Evolutionary conservation across 208 protist species (phyloP).

Genomic region (Crithidia thermophila): DNA sequence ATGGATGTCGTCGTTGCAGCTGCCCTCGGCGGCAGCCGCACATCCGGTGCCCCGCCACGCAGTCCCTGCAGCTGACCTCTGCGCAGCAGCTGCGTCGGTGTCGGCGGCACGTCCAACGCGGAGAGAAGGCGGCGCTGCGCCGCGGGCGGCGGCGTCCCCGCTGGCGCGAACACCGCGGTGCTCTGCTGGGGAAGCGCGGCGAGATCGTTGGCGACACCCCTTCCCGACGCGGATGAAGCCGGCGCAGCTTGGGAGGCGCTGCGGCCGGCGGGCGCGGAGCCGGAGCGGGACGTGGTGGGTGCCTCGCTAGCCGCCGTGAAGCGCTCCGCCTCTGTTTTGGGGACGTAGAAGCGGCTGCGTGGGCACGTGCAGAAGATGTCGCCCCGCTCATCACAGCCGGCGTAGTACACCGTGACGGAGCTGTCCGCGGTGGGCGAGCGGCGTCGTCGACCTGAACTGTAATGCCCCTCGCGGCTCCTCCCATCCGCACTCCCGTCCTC

Average conservation of each 20-base stretch:
- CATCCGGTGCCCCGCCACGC: not conserved
- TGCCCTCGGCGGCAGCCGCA: not conserved
- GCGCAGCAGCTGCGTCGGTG: not conserved
- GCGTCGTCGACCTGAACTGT: not conserved
- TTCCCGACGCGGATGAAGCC: not conserved
- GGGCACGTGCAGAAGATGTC: conserved; percentile 34
- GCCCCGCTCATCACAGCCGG: conserved; percentile 26
- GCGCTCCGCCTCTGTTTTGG: not conserved
- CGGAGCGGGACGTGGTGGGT: not conserved
- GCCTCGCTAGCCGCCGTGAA: not conserved
- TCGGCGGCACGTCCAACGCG: conserved; percentile 8
- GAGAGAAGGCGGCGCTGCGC: conserved; percentile 13
- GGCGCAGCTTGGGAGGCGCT: no score
- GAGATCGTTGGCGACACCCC: not conserved
- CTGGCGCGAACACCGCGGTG: not conserved
- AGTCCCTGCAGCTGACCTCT: not conserved
- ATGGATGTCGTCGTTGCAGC: not conserved
- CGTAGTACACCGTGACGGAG: conserved; percentile 20
- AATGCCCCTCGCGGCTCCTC: not conserved
- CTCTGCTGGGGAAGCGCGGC: no score
- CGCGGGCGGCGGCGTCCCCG: not conserved
- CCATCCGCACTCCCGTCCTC: not conserved
- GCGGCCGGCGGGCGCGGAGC: not conserved
- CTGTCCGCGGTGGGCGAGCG: not conserved
- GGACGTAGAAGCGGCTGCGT: conserved; percentile 19